Evolutionary conservation across 2,329 filamentous ascomycete genomes (phyloP).

Genomic region (Xylariaceae sp.): DNA sequence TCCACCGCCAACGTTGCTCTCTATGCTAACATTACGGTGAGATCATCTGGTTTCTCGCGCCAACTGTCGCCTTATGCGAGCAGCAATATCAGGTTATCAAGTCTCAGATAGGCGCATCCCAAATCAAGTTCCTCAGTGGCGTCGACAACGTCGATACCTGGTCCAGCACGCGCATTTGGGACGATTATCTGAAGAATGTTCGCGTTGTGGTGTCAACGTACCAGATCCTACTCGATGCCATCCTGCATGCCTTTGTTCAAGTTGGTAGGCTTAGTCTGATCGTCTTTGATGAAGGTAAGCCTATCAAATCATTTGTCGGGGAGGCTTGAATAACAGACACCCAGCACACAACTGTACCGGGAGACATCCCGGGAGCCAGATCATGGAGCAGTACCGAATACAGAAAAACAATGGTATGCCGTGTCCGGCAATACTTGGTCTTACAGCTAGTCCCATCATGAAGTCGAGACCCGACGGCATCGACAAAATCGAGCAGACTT

Average conservation of each 20-base stretch:
- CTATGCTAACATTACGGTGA: conserved; percentile 28
- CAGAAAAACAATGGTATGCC: conserved; percentile 35
- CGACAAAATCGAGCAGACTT: conserved; percentile 60
- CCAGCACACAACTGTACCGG: conserved; percentile 69
- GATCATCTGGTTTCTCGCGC: conserved; percentile 70
- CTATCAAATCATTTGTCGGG: neutral
- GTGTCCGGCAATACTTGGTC: conserved; percentile 66
- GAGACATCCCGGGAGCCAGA: conserved; percentile 60
- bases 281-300: conserved; percentile 76
- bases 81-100: conserved; percentile 63
- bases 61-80: conserved; percentile 61
- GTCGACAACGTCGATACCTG: conserved; percentile 68
- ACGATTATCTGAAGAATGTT: conserved; percentile 58
- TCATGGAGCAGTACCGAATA: conserved; percentile 70
- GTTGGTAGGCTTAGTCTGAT: conserved; percentile 62
- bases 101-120: conserved; percentile 55
- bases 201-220: conserved; percentile 75
- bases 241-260: conserved; percentile 68
- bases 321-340: conserved; percentile 18
- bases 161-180: conserved; percentile 64
- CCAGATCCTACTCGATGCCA: conserved; percentile 68
- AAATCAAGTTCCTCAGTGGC: conserved; percentile 62
- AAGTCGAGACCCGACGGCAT: conserved; percentile 53
- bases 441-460: conserved; percentile 76
- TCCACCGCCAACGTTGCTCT: neutral